These are phyloP conservation scores for Silene uniflora DNA, from an alignment of 148 eudicot genomes.

Conservation along the genomic window DNA sequence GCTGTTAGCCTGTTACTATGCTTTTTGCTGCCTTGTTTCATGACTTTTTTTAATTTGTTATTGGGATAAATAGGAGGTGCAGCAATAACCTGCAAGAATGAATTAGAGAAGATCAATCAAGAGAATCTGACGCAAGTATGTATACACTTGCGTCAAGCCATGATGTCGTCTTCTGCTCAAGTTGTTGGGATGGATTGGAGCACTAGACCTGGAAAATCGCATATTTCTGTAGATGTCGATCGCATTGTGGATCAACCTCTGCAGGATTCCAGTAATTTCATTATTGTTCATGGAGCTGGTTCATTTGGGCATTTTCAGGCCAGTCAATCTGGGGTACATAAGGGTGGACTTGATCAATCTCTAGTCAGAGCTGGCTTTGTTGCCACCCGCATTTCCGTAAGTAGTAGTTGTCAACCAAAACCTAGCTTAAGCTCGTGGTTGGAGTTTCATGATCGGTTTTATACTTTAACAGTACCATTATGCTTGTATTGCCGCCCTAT, in stretches of 20 bases:
- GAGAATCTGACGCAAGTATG: conserved; percentile 51
- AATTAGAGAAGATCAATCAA: conserved; percentile 74
- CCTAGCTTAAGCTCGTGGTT: no score
- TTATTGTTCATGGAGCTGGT: conserved; percentile 99
- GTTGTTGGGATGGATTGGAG: conserved; percentile 94
- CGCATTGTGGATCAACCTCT: conserved; percentile 31
- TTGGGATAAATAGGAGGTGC: conserved; percentile 91
- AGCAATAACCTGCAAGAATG: conserved; percentile 86
- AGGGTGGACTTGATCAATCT: conserved; percentile 63
- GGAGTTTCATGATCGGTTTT: no score
- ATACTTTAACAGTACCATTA: no score
- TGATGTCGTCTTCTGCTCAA: conserved; percentile 39
- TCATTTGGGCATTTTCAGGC: conserved; percentile 99
- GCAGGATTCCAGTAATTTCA: conserved; percentile 43
- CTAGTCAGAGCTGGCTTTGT: conserved; percentile 98
- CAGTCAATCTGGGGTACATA: conserved; percentile 96
- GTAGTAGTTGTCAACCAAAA: no score
- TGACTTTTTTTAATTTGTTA: no score
- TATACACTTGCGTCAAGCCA: conserved; percentile 59
- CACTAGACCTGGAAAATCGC: conserved; percentile 52
- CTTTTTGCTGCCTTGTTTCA: background rate
- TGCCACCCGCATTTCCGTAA: conserved; percentile 95
- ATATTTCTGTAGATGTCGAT: conserved; percentile 37
- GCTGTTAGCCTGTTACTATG: no score
- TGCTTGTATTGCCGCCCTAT: no score